Percentiles rank a stretch among this genome's conserved stretches.
Evolutionary conservation across 2,329 filamentous ascomycete genomes (phyloP).

Genomic region (Hymenoscyphus infarciens): DNA sequence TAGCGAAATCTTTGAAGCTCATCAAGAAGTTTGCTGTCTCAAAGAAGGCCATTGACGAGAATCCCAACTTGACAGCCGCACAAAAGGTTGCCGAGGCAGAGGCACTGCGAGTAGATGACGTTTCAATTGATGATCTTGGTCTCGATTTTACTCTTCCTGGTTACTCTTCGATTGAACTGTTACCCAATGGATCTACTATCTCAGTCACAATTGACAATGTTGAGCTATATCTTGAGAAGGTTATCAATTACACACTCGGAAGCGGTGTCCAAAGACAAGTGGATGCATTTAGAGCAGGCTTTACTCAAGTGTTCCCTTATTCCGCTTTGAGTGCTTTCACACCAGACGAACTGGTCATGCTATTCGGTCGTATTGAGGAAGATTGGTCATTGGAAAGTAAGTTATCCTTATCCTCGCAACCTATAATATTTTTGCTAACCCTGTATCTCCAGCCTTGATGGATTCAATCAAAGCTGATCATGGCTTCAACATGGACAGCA

Average conservation of each 20-base stretch:
- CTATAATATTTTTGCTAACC: slow-evolving; percentile 17
- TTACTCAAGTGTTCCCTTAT: slow-evolving; percentile 95
- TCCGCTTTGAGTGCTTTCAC: slow-evolving; percentile 90
- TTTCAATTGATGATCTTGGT: slow-evolving; percentile 78
- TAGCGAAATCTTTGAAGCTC: slow-evolving; percentile 80
- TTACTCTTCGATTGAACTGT: slow-evolving; percentile 80
- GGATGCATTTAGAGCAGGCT: slow-evolving; percentile 85
- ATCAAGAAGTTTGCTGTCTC: slow-evolving; percentile 82
- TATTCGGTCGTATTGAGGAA: slow-evolving; percentile 90
- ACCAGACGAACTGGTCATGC: slow-evolving; percentile 87
- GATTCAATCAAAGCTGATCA: slow-evolving; percentile 99
- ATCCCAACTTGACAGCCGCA: slow-evolving; percentile 58
- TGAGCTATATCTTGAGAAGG: slow-evolving; percentile 79
- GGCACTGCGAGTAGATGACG: slow-evolving; percentile 70
- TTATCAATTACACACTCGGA: slow-evolving; percentile 89
- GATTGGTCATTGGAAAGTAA: slow-evolving; percentile 97
- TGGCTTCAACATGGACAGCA: slow-evolving; percentile 97
- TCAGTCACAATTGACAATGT: slow-evolving; percentile 87
- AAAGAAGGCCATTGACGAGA: slow-evolving; percentile 78
- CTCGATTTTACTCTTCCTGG: slow-evolving; percentile 95
- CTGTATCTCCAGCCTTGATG: slow-evolving; percentile 66
- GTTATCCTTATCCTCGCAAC: slow-evolving; percentile 36
- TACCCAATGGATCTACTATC: slow-evolving; percentile 69
- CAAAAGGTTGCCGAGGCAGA: slow-evolving; percentile 70
- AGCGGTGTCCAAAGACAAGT: slow-evolving; percentile 83